These are phyloP conservation scores for Claviceps paspali DNA, from an alignment of 2,329 filamentous ascomycete genomes.

Conservation along the genomic window DNA sequence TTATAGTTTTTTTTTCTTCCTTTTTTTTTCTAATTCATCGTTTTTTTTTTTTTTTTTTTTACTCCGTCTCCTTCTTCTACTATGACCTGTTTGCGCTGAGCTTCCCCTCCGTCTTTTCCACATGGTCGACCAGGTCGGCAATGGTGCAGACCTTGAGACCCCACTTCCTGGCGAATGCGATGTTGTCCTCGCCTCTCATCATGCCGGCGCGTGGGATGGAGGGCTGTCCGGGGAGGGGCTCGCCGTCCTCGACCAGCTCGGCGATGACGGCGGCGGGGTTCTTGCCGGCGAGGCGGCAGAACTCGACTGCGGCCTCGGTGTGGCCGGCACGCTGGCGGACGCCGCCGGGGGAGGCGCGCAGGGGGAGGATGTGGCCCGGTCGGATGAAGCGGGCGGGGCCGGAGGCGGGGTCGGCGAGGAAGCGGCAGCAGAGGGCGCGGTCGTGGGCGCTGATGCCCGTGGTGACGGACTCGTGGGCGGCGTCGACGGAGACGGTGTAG, in stretches of 20 bases:
- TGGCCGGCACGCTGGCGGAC: slow-evolving; percentile 70
- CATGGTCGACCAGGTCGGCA: slow-evolving; percentile 67
- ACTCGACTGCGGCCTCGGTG: slow-evolving; percentile 85
- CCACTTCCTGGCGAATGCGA: slow-evolving; percentile 77
- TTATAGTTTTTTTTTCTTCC: not conserved
- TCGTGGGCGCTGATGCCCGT: slow-evolving; percentile 89
- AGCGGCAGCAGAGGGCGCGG: slow-evolving; percentile 64
- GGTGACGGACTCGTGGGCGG: slow-evolving; percentile 53
- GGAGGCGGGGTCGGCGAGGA: slow-evolving; percentile 52
- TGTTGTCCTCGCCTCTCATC: slow-evolving; percentile 78
- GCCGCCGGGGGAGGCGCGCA: slow-evolving; percentile 65
- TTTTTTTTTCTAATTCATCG: not conserved
- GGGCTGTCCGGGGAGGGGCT: slow-evolving; percentile 51
- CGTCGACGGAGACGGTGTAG: slow-evolving; percentile 83
- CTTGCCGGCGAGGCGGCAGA: slow-evolving; percentile 76
- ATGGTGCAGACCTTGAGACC: slow-evolving; percentile 92
- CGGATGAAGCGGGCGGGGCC: slow-evolving; percentile 52
- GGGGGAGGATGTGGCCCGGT: slow-evolving; percentile 80
- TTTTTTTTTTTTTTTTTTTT: not conserved
- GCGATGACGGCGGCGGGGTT: slow-evolving; percentile 66
- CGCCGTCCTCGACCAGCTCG: slow-evolving; percentile 81
- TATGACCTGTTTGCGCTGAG: slow-evolving; percentile 21
- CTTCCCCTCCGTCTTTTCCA: slow-evolving; percentile 61
- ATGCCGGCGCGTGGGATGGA: slow-evolving; percentile 59
- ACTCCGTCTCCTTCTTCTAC: not conserved